These are phyloP conservation scores for Lepidium africanum DNA, from an alignment of 345 rosid species.

Conservation along the genomic window DNA sequence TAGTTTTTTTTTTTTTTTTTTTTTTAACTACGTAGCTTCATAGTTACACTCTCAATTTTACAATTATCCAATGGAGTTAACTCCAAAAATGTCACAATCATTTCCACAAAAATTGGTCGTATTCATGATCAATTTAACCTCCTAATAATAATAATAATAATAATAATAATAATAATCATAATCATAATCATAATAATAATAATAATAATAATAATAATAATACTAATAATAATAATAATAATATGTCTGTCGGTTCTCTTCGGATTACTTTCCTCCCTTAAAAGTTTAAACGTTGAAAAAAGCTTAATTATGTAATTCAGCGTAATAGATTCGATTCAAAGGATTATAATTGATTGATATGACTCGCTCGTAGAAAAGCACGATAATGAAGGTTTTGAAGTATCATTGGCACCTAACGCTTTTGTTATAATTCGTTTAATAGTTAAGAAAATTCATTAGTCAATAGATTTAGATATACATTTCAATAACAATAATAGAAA, in stretches of 20 bases:
- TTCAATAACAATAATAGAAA: background rate
- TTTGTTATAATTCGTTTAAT: slow-evolving; percentile 6
- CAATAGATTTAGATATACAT: background rate
- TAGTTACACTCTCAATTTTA: no score
- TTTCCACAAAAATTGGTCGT: no score
- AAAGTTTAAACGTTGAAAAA: slow-evolving; percentile 2
- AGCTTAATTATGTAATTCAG: background rate
- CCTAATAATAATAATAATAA: no score
- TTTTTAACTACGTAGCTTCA: no score
- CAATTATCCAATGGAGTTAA: no score
- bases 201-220: no score
- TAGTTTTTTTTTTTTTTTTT: no score
- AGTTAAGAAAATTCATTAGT: slow-evolving; percentile 9
- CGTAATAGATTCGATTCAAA: background rate
- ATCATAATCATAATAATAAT: no score
- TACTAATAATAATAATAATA: no score
- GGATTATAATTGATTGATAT: slow-evolving; percentile 22
- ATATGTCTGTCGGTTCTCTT: slow-evolving; percentile 1
- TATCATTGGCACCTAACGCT: slow-evolving; percentile 29
- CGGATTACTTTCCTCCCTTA: background rate
- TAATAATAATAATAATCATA: no score
- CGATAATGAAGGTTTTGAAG: slow-evolving; percentile 23
- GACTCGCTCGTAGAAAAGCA: slow-evolving; percentile 11
- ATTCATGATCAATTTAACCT: no score
- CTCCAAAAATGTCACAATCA: no score